Conservation (phyloP, 768 basidiomycete genomes). For the Lactarius hatsudake region DNA sequence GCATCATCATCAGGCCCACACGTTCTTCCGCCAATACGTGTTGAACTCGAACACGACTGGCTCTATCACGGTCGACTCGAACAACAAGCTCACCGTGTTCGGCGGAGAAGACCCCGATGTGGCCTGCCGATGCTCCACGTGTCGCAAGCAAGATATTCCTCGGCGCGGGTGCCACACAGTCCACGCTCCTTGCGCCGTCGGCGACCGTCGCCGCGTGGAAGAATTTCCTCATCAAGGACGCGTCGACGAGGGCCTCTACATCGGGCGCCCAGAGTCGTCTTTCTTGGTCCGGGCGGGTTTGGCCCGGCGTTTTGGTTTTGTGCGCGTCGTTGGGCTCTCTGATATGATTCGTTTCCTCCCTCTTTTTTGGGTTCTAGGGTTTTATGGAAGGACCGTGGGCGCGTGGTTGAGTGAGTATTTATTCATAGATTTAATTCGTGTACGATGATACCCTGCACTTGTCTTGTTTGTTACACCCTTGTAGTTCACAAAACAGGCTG, state of each 20-base stretch:
- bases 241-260: not conserved
- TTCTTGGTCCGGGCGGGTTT: not conserved
- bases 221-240: constrained; percentile 32
- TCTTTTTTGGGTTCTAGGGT: not conserved
- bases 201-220: constrained; percentile 37
- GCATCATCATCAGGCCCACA: constrained; percentile 46
- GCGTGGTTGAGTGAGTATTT: not conserved
- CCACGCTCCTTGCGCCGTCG: constrained; percentile 31
- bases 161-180: constrained; percentile 38
- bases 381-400: not conserved
- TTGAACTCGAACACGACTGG: constrained; percentile 62
- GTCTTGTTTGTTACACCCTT: not conserved
- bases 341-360: not conserved
- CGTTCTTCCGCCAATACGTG: constrained; percentile 64
- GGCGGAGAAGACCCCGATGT: constrained; percentile 53
- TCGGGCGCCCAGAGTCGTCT: constrained; percentile 6
- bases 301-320: constrained; percentile 1
- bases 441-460: not conserved
- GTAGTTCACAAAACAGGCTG: not conserved
- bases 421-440: not conserved
- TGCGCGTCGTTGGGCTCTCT: not conserved
- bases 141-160: constrained; percentile 57
- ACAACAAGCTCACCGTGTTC: constrained; percentile 36
- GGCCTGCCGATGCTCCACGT: constrained; percentile 45
- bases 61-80: constrained; percentile 40